phyloP scores from a whole-genome alignment of 257 asterid species.

The Galeopsis tetrahit region DNA sequence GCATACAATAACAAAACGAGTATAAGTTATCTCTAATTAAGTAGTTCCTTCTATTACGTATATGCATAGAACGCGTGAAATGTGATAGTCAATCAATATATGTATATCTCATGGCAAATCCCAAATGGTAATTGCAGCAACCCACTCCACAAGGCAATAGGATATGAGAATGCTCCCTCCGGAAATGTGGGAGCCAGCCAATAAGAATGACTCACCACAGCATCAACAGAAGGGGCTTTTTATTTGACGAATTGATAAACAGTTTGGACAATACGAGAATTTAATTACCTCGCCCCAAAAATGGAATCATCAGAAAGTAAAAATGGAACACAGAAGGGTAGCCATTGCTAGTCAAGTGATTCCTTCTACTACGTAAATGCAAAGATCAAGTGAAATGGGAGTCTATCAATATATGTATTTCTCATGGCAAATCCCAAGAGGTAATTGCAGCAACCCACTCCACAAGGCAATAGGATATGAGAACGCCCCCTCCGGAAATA shows the following conservation, averaged over 20 bases:
- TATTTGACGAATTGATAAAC: conserved; percentile 24
- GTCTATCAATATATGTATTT: conserved; percentile 17
- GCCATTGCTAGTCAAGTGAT: not conserved
- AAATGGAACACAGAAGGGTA: too few species aligned
- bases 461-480: conserved; percentile 43
- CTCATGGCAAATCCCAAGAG: conserved; percentile 45
- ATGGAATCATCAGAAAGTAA: conserved; percentile 2
- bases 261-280: conserved; percentile 27
- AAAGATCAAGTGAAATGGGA: not conserved
- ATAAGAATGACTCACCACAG: conserved; percentile 25
- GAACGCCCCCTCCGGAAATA: conserved; percentile 22
- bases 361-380: not conserved
- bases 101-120: conserved; percentile 44
- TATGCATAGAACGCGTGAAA: not conserved
- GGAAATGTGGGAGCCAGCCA: conserved; percentile 21
- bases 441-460: conserved; percentile 41
- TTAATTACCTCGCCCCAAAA: conserved; percentile 21
- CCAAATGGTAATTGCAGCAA: conserved; percentile 40
- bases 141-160: conserved; percentile 42
- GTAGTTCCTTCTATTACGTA: not conserved
- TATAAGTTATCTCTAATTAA: too few species aligned
- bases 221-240: conserved; percentile 27
- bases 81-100: not conserved
- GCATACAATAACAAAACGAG: too few species aligned
- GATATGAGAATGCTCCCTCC: conserved; percentile 34